phyloP scores from a whole-genome alignment of 139 green algal genomes.

The Chlorella sorokiniana region DNA sequence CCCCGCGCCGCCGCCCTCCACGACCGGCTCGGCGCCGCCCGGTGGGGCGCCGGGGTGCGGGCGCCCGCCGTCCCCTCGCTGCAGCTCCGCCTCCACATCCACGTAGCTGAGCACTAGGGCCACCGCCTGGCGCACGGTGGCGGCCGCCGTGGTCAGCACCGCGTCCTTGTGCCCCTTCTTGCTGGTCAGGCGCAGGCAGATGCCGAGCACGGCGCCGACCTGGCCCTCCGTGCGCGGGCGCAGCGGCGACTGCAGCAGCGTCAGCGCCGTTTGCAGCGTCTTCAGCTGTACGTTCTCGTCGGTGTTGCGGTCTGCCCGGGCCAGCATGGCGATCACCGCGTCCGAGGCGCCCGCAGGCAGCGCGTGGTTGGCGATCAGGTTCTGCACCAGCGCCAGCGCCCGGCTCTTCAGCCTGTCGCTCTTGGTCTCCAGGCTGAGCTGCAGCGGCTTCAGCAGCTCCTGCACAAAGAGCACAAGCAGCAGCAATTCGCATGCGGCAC shows the following conservation, averaged over 20 bases:
- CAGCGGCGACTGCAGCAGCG: slow-evolving; percentile 75
- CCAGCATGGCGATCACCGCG: slow-evolving; percentile 34
- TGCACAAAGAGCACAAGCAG: slow-evolving; percentile 34
- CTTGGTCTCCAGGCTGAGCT: slow-evolving; percentile 77
- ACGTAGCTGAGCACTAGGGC: slow-evolving; percentile 81
- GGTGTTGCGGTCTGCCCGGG: slow-evolving; percentile 59
- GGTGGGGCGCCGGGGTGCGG: too few relatives aligned
- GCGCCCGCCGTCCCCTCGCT: too few relatives aligned
- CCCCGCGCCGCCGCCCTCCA: too few relatives aligned
- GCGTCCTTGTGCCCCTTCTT: slow-evolving; percentile 57
- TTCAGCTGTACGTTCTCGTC: slow-evolving; percentile 88
- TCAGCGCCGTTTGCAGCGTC: slow-evolving; percentile 81
- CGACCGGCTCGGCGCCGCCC: too few relatives aligned
- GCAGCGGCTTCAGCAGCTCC: slow-evolving; percentile 83
- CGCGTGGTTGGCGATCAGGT: slow-evolving; percentile 80
- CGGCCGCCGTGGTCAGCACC: slow-evolving; percentile 74
- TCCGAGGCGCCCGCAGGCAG: slow-evolving; percentile 53
- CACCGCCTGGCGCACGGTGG: slow-evolving; percentile 82
- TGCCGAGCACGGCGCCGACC: slow-evolving; percentile 63
- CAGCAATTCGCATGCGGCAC: too few relatives aligned
- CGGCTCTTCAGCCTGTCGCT: slow-evolving; percentile 66
- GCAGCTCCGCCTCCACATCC: slow-evolving; percentile 31
- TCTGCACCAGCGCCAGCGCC: slow-evolving; percentile 76
- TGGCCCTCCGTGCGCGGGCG: slow-evolving; percentile 61
- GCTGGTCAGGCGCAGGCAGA: slow-evolving; percentile 62